These are phyloP conservation scores for Leptoxyphium fumago DNA, from an alignment of 2,329 filamentous ascomycete genomes.

Conservation along the genomic window DNA sequence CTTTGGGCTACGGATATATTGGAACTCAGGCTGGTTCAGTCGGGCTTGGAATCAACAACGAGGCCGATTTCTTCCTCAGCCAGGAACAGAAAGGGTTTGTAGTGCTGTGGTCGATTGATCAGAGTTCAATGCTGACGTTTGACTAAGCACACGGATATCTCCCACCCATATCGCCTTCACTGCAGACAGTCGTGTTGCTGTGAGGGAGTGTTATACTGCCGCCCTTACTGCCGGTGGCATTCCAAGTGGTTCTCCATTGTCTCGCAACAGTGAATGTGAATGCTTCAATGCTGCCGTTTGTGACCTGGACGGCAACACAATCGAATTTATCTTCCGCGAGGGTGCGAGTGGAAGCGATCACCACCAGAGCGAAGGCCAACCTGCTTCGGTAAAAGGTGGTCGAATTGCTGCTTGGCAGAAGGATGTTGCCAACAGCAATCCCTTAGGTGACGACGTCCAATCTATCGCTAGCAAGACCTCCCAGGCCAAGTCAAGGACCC, in stretches of 20 bases:
- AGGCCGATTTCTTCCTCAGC: constrained; percentile 48
- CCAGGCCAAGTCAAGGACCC: constrained; percentile 9
- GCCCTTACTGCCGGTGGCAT: constrained; percentile 51
- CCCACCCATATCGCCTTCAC: constrained; percentile 41
- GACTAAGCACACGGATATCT: constrained; percentile 12
- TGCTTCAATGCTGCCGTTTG: constrained; percentile 50
- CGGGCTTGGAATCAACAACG: constrained; percentile 42
- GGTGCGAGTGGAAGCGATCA: constrained; percentile 22
- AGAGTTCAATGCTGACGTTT: constrained; percentile 1
- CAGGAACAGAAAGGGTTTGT: constrained; percentile 45
- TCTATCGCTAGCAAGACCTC: constrained; percentile 11
- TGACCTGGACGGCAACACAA: constrained; percentile 71
- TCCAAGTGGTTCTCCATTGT: constrained; percentile 41
- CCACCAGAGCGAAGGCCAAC: constrained; percentile 21
- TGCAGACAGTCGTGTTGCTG: constrained; percentile 48
- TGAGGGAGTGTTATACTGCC: constrained; percentile 56
- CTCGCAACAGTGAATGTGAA: constrained; percentile 38
- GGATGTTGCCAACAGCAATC: constrained; percentile 18
- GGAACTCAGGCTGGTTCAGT: constrained; percentile 46
- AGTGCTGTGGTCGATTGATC: not conserved
- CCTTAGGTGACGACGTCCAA: constrained; percentile 9
- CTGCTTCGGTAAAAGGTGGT: constrained; percentile 20
- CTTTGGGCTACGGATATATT: constrained; percentile 61
- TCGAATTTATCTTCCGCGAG: constrained; percentile 56
- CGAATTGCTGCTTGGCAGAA: constrained; percentile 33